Percentiles rank a stretch among this genome's conserved stretches.
phyloP scores from a whole-genome alignment of 2,329 filamentous ascomycete genomes.

The Hymenoscyphus fructigenus region DNA sequence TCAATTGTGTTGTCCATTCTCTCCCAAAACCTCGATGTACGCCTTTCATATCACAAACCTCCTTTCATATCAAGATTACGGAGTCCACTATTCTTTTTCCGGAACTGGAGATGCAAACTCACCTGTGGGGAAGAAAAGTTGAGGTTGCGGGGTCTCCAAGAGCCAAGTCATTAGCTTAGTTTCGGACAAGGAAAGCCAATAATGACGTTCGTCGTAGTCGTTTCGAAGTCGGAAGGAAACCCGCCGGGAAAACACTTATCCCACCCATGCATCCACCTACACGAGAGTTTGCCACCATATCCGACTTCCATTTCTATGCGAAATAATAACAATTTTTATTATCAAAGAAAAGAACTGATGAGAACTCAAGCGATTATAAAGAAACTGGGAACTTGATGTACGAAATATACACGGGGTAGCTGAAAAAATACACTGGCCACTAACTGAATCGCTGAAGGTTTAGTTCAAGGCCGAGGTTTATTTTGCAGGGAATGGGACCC shows the following conservation, averaged over 20 bases:
- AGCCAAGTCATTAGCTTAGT: background rate
- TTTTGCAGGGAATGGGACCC: background rate
- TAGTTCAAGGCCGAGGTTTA: background rate
- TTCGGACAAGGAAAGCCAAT: background rate
- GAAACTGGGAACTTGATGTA: background rate
- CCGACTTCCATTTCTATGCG: background rate
- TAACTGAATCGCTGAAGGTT: background rate
- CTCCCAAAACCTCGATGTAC: no score
- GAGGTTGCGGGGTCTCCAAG: background rate
- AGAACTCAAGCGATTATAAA: background rate
- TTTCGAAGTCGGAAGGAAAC: background rate
- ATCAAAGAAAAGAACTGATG: background rate
- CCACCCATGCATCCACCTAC: background rate
- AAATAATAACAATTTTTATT: background rate
- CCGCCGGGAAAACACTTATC: conserved; percentile 3
- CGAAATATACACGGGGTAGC: background rate
- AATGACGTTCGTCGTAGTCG: background rate
- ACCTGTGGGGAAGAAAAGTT: background rate
- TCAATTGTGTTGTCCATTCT: no score
- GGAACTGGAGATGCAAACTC: background rate
- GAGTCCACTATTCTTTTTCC: background rate
- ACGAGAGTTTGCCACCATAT: background rate
- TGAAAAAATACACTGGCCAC: background rate
- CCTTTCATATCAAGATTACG: no score
- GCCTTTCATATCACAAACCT: no score